phyloP scores from a whole-genome alignment of 495 filamentous ascomycete genomes.

The Hypoxylon lienhwacheense region DNA sequence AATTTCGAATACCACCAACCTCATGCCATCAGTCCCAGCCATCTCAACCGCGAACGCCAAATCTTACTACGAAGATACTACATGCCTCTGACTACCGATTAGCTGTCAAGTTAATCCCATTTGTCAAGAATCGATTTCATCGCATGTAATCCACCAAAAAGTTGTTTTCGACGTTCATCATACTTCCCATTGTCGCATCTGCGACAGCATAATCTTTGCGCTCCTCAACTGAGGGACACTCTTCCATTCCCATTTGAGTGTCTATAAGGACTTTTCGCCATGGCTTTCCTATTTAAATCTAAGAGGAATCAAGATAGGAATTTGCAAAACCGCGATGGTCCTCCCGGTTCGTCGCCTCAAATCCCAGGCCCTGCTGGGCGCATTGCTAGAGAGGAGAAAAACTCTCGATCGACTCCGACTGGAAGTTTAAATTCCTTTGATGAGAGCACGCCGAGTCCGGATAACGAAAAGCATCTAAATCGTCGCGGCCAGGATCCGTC shows the following conservation, averaged over 20 bases:
- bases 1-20: slow-evolving; percentile 32
- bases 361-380: slow-evolving; percentile 45
- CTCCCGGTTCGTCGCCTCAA: slow-evolving; percentile 40
- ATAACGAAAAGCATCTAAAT: slow-evolving; percentile 46
- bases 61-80: slow-evolving; percentile 9
- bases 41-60: slow-evolving; percentile 22
- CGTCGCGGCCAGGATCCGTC: slow-evolving; percentile 43
- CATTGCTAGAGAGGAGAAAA: slow-evolving; percentile 51
- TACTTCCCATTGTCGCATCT: slow-evolving; percentile 12
- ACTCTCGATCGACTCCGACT: slow-evolving; percentile 54
- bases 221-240: slow-evolving; percentile 23
- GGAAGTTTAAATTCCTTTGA: slow-evolving; percentile 58
- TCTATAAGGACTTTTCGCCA: slow-evolving; percentile 46
- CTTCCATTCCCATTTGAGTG: slow-evolving; percentile 35
- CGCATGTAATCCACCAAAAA: slow-evolving; percentile 9
- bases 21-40: slow-evolving; percentile 34
- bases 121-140: slow-evolving; percentile 1
- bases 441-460: slow-evolving; percentile 55
- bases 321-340: slow-evolving; percentile 50
- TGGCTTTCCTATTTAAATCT: slow-evolving; percentile 75
- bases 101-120: slow-evolving; percentile 7
- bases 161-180: slow-evolving; percentile 3
- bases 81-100: slow-evolving; percentile 12
- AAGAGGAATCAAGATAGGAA: slow-evolving; percentile 63
- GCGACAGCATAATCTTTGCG: slow-evolving; percentile 19